phyloP scores from a whole-genome alignment of 306 rosid genomes.

The Vigna angularis region DNA sequence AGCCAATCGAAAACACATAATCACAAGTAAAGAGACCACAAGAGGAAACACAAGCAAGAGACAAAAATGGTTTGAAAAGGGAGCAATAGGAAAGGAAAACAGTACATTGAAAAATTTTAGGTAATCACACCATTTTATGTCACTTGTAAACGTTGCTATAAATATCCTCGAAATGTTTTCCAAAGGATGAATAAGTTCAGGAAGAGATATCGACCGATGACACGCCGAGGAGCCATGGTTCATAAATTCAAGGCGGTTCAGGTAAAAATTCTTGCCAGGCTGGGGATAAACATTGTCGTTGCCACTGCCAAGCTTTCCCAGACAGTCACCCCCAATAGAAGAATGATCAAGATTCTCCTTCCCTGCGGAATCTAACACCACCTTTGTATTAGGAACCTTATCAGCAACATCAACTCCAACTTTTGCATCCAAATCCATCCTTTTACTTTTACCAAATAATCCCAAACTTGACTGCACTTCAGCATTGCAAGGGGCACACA shows the following conservation, averaged over 20 bases:
- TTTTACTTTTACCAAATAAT: conserved; percentile 32
- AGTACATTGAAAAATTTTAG: conserved; percentile 33
- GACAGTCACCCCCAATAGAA: conserved; percentile 39
- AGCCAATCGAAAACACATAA: background rate
- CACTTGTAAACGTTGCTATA: conserved; percentile 82
- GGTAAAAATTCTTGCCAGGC: conserved; percentile 74
- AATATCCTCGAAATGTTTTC: conserved; percentile 67
- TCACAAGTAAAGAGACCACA: background rate
- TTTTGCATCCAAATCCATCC: conserved; percentile 35
- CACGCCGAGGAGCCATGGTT: conserved; percentile 38
- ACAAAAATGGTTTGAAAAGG: background rate
- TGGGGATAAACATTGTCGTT: conserved; percentile 36
- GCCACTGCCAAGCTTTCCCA: conserved; percentile 20
- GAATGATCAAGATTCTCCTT: conserved; percentile 32
- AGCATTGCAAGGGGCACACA: background rate
- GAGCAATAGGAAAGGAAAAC: conserved; percentile 34
- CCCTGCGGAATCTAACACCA: conserved; percentile 15
- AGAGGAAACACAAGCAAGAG: background rate
- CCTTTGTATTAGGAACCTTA: conserved; percentile 15
- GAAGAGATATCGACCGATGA: conserved; percentile 58
- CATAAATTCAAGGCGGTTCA: conserved; percentile 65
- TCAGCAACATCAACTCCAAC: conserved; percentile 35
- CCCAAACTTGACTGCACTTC: conserved; percentile 40
- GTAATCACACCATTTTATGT: conserved; percentile 69
- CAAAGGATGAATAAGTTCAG: conserved; percentile 75